These are phyloP conservation scores for Chamaecrista fasciculata DNA, from an alignment of 306 rosid genomes.

Conservation along the genomic window DNA sequence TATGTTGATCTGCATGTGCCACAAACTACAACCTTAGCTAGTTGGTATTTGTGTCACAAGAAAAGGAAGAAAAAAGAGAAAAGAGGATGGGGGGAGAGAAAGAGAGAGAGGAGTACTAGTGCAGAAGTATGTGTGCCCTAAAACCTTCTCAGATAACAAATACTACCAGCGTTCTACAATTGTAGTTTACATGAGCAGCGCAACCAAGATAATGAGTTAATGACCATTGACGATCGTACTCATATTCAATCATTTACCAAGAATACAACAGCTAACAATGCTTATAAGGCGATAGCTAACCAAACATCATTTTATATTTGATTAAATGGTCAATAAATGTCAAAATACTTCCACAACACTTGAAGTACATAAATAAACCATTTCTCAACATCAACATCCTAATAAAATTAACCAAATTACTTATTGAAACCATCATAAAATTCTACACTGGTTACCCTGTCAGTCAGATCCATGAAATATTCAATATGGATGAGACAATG, in stretches of 20 bases:
- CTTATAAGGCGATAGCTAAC: conserved; percentile 15
- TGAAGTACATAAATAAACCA: conserved; percentile 11
- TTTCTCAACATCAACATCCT: not conserved
- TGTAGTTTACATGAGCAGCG: not conserved
- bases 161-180: not conserved
- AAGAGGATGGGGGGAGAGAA: not conserved
- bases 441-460: not conserved
- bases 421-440: conserved; percentile 17
- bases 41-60: not conserved
- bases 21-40: not conserved
- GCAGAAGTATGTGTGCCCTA: not conserved
- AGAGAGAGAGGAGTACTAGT: too few relatives aligned
- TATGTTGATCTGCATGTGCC: too few relatives aligned
- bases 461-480: not conserved
- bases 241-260: conserved; percentile 23
- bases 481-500: not conserved
- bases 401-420: conserved; percentile 17
- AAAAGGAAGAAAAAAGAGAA: not conserved
- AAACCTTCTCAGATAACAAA: not conserved
- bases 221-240: conserved; percentile 3
- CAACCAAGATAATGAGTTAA: conserved; percentile 7
- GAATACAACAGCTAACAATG: conserved; percentile 2
- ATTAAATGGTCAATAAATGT: not conserved
- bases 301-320: not conserved
- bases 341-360: not conserved